These are phyloP conservation scores for Takakia lepidozioides DNA, from an alignment of 225 moss, liverwort and hornwort genomes.

Conservation along the genomic window DNA sequence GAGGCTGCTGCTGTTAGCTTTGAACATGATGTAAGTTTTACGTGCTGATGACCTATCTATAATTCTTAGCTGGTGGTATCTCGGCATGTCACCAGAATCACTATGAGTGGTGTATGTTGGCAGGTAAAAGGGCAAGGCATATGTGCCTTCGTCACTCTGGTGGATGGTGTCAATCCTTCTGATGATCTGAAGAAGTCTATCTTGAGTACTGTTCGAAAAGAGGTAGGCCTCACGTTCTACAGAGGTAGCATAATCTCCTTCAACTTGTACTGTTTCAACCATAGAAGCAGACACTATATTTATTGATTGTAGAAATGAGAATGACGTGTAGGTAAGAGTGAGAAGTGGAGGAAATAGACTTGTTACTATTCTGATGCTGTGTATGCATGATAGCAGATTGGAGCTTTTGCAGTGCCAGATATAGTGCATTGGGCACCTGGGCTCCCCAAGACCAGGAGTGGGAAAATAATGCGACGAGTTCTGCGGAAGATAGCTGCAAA, in stretches of 20 bases:
- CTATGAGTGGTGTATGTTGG: slow-evolving; percentile 2
- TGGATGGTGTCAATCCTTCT: slow-evolving; percentile 36
- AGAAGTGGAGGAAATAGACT: too few relatives aligned
- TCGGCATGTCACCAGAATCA: background rate
- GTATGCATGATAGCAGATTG: slow-evolving; percentile 81
- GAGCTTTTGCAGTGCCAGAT: slow-evolving; percentile 66
- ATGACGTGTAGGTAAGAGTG: too few relatives aligned
- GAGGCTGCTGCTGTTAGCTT: slow-evolving; percentile 81
- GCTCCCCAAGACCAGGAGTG: slow-evolving; percentile 76
- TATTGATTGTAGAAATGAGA: too few relatives aligned
- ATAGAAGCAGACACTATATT: too few relatives aligned
- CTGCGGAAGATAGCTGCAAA: slow-evolving; percentile 72
- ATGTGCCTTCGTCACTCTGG: slow-evolving; percentile 72
- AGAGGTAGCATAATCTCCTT: too few relatives aligned
- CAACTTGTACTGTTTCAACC: background rate
- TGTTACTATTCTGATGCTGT: too few relatives aligned
- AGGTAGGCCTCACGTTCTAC: slow-evolving; percentile 31
- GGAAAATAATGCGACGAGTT: slow-evolving; percentile 78
- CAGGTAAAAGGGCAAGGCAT: slow-evolving; percentile 80
- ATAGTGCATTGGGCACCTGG: slow-evolving; percentile 66
- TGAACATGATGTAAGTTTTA: slow-evolving; percentile 59
- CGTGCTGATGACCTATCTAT: background rate
- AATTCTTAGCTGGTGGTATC: background rate
- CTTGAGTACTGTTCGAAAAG: slow-evolving; percentile 46
- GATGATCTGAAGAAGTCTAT: slow-evolving; percentile 50